Percentiles rank a stretch among this genome's conserved stretches.
These are phyloP conservation scores for Plasmodium fragile DNA, from an alignment of 169 alveolate genomes.

Conservation along the genomic window DNA sequence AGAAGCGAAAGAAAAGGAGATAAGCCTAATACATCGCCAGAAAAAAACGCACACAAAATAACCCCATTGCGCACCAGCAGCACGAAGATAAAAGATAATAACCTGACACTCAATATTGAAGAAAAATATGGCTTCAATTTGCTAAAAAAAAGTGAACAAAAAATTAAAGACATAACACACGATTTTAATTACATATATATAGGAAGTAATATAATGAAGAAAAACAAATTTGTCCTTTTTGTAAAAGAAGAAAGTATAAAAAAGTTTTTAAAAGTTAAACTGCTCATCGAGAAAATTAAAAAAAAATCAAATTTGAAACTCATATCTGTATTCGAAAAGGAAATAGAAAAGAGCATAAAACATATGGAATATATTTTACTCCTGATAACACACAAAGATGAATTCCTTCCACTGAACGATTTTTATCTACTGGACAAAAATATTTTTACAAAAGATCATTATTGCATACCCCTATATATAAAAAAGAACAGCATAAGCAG, in stretches of 20 bases:
- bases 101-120: conserved; percentile 10
- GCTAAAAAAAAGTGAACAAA: conserved; percentile 61
- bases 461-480: conserved; percentile 71
- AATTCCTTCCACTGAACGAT: conserved; percentile 60
- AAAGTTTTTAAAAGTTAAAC: conserved; percentile 56
- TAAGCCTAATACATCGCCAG: not conserved
- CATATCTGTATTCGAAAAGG: conserved; percentile 50
- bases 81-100: not conserved
- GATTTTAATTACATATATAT: conserved; percentile 71
- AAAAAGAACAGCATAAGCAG: conserved; percentile 58
- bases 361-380: conserved; percentile 63
- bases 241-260: conserved; percentile 71
- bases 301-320: conserved; percentile 53
- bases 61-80: not conserved
- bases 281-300: conserved; percentile 45
- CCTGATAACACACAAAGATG: conserved; percentile 60
- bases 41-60: not conserved
- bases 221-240: conserved; percentile 33
- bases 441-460: conserved; percentile 29
- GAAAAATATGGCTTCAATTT: conserved; percentile 73
- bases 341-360: conserved; percentile 66
- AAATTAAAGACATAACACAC: conserved; percentile 56
- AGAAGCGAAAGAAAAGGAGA: not conserved
- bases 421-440: conserved; percentile 62
- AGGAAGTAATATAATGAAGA: conserved; percentile 33